Base-by-base conservation (phyloP, 805 yeast genomes). In the Candida verbasci region DNA sequence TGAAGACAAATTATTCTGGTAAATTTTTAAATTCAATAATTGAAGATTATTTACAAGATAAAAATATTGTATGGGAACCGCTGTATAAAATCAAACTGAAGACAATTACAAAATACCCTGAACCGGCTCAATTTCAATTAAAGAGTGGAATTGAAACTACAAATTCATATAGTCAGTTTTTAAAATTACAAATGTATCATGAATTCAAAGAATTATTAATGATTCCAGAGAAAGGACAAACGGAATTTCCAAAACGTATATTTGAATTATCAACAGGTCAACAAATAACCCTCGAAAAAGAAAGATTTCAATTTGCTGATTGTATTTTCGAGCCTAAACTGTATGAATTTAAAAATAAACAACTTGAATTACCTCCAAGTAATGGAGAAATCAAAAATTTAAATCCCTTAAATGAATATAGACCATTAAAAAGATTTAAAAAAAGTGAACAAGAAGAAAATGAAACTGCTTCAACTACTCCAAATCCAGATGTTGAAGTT, bases 181-280 rank as follows among this genome's bases (percentile, higher is more conserved):
- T 82, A 41, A 63, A 66, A 33, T 69, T 71, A 32, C 68, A 76
- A 31, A 69, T 81, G 5, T 59, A 74, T 37, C 80, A 80, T 40
- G 93, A 85, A 52, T 78, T 86, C 65, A 87, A 87, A 50, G 95
- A 87, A 56, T 46, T 80, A 38, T 53, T 82, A 31, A 80, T 75
- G 47, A 76, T 75, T 15, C 78, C 78, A 2, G 70, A 75, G 27
- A 54, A 60, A 36, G 53, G 56, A 35, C 48, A 52, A 26, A 52
- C 51, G 24, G 60, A 48, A 22, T 43, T 48, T 12, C 46, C 56
- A 39, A 54, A 62, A 29, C 53, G 88, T 45, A 58, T 70, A 20
- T 82, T 81, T 52, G 95, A 87, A 59, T 64, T 86, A 11, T 91
- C 94, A 12, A 76, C 82, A 49, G 94, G 94, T 1, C 80, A 82